Base-by-base conservation (phyloP, 23 red algal genomes). In the Gracilaria caudata region DNA sequence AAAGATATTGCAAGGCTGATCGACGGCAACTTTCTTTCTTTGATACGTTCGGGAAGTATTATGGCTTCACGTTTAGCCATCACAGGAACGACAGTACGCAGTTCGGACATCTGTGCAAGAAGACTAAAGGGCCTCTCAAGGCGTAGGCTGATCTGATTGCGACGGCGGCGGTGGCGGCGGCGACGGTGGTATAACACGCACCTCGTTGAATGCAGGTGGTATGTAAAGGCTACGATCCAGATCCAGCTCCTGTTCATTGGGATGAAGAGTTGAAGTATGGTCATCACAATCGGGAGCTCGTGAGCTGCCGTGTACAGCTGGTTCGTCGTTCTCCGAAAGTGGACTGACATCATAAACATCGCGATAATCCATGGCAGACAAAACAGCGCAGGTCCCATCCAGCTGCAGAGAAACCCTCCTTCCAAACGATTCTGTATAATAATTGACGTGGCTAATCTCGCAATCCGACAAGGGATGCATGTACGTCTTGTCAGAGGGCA, bases 401-500 rank as follows among this genome's bases (percentile, higher is more conserved):
- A 82, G 28, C 51, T 82, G 79, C 58, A 82, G 44, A 44, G 68
- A 82, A 82, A 86, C 82, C 34, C 33, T 57, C 26, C 66, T 49
- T 34, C 82, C 82, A 86, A 86, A 86, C 30, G 65, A 74, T 32
- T 86, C 82, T 20, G 46, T 29, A 45, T 86, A 86, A 30, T 43
- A 86, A 41, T 63, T 71, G 2, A 29, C 82, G 14, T 68, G 43
- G 38, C 82, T 51, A 24, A 86, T 40, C 17, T 86, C 82, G 66
- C 82, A 86, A 5, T 86, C 82, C 0, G 39, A 51, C 66, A 86
- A 45, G 1, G 64, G 65, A 76, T 86, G 58, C 23, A 86, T 66
- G 34, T 86, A 86, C 7, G 45, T 59, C 64, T 86, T 86, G 33
- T 86, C 82, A 17, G 13, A 28, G 24, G 60, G 59, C 13, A 33